Percentiles rank a stretch among this genome's conserved stretches.
These are phyloP conservation scores for Venturia carpophila DNA, from an alignment of 2,329 filamentous ascomycete species.

Conservation along the genomic window DNA sequence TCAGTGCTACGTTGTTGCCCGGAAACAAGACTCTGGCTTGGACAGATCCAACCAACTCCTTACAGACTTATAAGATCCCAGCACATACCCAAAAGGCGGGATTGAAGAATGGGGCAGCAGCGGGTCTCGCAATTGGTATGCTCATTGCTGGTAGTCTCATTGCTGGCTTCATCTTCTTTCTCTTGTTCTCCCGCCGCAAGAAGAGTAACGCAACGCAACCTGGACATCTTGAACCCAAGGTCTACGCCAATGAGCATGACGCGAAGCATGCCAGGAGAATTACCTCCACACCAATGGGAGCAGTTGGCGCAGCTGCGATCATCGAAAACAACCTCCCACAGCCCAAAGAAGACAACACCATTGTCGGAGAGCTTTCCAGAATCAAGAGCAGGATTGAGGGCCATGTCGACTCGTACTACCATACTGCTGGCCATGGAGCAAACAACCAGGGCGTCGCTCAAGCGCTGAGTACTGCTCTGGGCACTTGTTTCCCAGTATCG, in stretches of 20 bases:
- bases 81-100: neutral
- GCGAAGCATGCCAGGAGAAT: neutral
- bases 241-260: neutral
- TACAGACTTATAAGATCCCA: neutral
- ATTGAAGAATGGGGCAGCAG: constrained; percentile 23
- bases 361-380: constrained; percentile 28
- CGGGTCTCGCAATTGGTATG: constrained; percentile 33
- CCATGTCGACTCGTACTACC: constrained; percentile 33
- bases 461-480: constrained; percentile 25
- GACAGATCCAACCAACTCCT: no score
- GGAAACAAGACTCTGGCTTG: no score
- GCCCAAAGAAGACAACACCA: constrained; percentile 29
- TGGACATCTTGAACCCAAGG: neutral
- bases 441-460: constrained; percentile 24
- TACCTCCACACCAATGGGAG: neutral
- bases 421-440: constrained; percentile 23
- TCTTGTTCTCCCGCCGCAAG: neutral
- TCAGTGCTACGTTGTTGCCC: neutral
- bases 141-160: constrained; percentile 27
- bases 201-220: neutral
- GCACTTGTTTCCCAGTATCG: constrained; percentile 21
- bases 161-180: neutral
- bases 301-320: constrained; percentile 10
- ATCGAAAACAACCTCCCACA: constrained; percentile 25
- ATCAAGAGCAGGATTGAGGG: constrained; percentile 31